phyloP scores from a whole-genome alignment of 495 filamentous ascomycete genomes.

The Xylaria curta region DNA sequence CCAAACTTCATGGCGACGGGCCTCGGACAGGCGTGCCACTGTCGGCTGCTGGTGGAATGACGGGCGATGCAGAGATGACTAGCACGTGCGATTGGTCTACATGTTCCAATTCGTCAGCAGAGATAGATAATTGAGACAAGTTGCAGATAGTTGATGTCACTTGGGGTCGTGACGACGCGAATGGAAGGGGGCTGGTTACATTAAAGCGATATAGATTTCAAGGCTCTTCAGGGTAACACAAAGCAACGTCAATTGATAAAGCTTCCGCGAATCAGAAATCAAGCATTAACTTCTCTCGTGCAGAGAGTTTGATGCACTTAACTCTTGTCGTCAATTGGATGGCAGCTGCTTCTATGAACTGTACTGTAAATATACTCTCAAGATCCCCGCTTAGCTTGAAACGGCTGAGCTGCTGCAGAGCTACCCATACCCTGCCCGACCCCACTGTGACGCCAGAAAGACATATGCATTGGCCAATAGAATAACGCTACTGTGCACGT shows the following conservation, averaged over 20 bases:
- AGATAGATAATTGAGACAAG: not conserved
- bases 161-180: not conserved
- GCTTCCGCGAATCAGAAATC: not conserved
- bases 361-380: not conserved
- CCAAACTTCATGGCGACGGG: slow-evolving; percentile 81
- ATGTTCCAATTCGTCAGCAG: not conserved
- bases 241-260: not conserved
- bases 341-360: not conserved
- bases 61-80: not conserved
- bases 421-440: not conserved
- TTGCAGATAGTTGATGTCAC: not conserved
- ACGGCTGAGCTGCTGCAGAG: not conserved
- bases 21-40: slow-evolving; percentile 41
- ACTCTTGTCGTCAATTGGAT: not conserved
- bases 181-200: not conserved
- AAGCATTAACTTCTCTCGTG: not conserved
- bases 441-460: slow-evolving; percentile 15
- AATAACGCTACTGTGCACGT: not conserved
- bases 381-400: slow-evolving; percentile 6
- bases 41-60: not conserved
- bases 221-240: not conserved
- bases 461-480: slow-evolving; percentile 23
- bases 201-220: not conserved
- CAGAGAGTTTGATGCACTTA: not conserved
- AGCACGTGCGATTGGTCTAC: not conserved